Conservation (phyloP, 1,139 yeast species). For the Saccharomyces hybrid region DNA sequence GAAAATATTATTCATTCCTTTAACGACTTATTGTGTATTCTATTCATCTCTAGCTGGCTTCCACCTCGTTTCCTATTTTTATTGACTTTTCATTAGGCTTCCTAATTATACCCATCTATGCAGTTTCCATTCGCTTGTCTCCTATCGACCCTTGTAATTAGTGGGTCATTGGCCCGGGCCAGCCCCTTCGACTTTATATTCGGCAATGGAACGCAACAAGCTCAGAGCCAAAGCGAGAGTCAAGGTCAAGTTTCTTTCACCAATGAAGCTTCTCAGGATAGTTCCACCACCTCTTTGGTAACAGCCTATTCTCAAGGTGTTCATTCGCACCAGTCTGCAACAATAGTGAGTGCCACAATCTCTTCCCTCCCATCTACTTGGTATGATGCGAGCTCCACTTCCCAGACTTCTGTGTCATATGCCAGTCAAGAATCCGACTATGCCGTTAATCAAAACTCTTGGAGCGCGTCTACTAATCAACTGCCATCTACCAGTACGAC, state of each 20-base stretch:
- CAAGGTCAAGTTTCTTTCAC: background rate
- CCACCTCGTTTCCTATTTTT: background rate
- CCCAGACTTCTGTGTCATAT: background rate
- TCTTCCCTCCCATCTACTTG: background rate
- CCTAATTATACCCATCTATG: background rate
- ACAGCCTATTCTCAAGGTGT: background rate
- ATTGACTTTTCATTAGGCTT: background rate
- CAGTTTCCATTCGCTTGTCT: background rate
- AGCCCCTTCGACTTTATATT: background rate
- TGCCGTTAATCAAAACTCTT: background rate
- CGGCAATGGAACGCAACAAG: background rate
- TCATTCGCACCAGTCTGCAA: background rate
- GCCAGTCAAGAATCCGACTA: background rate
- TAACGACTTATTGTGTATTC: background rate
- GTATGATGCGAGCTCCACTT: background rate
- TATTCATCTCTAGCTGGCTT: background rate
- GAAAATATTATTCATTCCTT: background rate
- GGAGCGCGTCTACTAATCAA: background rate
- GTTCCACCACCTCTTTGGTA: background rate
- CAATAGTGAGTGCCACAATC: background rate
- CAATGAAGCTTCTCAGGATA: background rate
- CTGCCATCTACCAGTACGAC: background rate
- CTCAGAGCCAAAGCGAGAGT: background rate
- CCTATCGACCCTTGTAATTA: background rate
- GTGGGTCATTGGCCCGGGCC: background rate